A percentile compares a stretch with the other conserved stretches of the same genome.
Conservation (phyloP, 192 early-diverging fungal species). For the Coemansia asiatica region DNA sequence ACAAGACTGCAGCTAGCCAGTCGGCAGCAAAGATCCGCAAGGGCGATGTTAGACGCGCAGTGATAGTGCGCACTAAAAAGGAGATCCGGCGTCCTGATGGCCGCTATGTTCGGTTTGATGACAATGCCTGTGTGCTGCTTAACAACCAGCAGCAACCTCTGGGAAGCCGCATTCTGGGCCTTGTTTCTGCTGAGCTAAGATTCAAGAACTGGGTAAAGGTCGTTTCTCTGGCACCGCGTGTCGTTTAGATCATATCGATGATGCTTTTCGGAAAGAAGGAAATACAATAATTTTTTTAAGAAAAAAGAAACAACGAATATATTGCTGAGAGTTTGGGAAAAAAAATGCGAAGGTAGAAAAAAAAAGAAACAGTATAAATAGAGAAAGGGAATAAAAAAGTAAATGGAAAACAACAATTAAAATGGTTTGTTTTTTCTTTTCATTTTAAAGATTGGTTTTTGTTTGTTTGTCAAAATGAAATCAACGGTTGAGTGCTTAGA, state of each 20-base stretch:
- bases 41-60: slow-evolving; percentile 88
- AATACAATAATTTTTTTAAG: background rate
- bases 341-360: no score
- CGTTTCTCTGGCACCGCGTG: slow-evolving; percentile 86
- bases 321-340: background rate
- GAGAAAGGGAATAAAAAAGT: no score
- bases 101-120: slow-evolving; percentile 89
- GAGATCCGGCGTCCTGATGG: slow-evolving; percentile 89
- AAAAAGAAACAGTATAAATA: no score
- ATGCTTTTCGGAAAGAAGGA: no score
- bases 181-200: slow-evolving; percentile 83
- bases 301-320: slow-evolving; percentile 1
- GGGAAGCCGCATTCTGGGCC: slow-evolving; percentile 89
- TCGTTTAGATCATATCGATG: slow-evolving; percentile 52
- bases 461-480: no score
- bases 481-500: background rate
- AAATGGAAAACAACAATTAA: no score
- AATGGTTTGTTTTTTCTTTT: no score
- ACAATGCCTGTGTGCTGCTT: slow-evolving; percentile 94
- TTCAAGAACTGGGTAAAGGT: slow-evolving; percentile 97
- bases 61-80: slow-evolving; percentile 89
- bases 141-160: slow-evolving; percentile 93
- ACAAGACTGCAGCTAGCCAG: slow-evolving; percentile 54
- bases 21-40: slow-evolving; percentile 78
- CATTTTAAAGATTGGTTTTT: no score